These are phyloP conservation scores for Leccinum longicurvipes DNA, from an alignment of 768 basidiomycete species.

Conservation along the genomic window DNA sequence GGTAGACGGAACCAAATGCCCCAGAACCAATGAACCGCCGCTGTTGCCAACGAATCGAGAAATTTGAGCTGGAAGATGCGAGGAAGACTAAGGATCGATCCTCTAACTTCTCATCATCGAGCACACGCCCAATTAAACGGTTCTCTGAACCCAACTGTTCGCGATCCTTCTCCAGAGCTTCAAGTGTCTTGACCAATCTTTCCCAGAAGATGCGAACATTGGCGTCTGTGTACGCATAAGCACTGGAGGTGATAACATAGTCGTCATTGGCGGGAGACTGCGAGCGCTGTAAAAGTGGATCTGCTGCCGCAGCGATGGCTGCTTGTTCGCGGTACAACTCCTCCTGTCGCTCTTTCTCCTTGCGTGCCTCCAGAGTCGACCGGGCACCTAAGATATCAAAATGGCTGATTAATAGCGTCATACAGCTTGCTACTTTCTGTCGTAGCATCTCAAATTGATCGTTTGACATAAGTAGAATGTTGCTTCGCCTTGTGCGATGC, in stretches of 20 bases:
- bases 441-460: constrained; percentile 89
- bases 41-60: constrained; percentile 97
- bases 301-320: constrained; percentile 42
- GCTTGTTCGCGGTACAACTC: constrained; percentile 56
- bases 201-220: constrained; percentile 79
- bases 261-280: constrained; percentile 37
- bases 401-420: constrained; percentile 94
- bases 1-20: constrained; percentile 99
- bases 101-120: constrained; percentile 91
- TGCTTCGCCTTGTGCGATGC: constrained; percentile 80
- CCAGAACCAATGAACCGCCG: constrained; percentile 98
- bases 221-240: constrained; percentile 52
- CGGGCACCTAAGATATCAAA: constrained; percentile 97
- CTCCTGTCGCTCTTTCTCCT: constrained; percentile 85
- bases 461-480: constrained; percentile 83
- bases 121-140: constrained; percentile 81
- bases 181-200: constrained; percentile 54
- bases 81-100: constrained; percentile 93
- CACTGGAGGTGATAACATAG: constrained; percentile 19
- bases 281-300: constrained; percentile 46
- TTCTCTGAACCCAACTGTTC: constrained; percentile 62
- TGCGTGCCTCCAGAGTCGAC: constrained; percentile 81
- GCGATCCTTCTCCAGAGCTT: constrained; percentile 64
- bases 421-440: constrained; percentile 91
- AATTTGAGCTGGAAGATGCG: constrained; percentile 93